A percentile compares a stretch with the other conserved stretches of the same genome.
Conservation (phyloP, 202 grass and related monocot species). For the Eragrostis tef region DNA sequence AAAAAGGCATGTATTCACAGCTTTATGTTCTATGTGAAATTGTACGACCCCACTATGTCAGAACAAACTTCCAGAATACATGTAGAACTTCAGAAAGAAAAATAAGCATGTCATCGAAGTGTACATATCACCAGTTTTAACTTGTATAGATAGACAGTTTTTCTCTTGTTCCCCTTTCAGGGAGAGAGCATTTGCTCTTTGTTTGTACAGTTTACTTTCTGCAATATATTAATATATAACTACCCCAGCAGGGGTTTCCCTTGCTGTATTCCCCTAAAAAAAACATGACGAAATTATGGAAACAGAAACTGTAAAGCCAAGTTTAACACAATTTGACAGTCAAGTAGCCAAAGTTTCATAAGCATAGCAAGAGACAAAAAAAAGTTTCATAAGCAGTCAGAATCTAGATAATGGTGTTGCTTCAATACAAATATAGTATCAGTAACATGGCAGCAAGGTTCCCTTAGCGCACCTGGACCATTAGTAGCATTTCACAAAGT, state of each 20-base stretch:
- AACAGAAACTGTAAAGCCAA: conserved; percentile 25
- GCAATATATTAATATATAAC: too few relatives aligned
- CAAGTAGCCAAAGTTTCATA: conserved; percentile 1
- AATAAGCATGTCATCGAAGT: conserved; percentile 22
- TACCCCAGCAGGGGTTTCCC: too few relatives aligned
- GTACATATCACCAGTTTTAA: conserved; percentile 1
- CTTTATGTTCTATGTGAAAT: not conserved
- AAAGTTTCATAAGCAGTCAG: conserved; percentile 3
- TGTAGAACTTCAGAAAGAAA: not conserved
- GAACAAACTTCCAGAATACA: not conserved
- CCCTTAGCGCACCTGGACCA: conserved; percentile 78
- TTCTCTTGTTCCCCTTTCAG: too few relatives aligned
- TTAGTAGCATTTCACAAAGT: conserved; percentile 99
- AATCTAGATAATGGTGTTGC: not conserved
- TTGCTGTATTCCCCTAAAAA: too few relatives aligned
- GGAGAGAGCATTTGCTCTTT: too few relatives aligned
- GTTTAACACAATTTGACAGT: conserved; percentile 25
- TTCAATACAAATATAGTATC: conserved; percentile 26
- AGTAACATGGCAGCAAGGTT: conserved; percentile 40
- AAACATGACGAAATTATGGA: conserved; percentile 34
- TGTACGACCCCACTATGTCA: too few relatives aligned
- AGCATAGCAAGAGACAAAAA: not conserved
- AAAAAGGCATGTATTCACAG: not conserved
- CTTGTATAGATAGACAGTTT: too few relatives aligned
- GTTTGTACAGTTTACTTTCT: too few relatives aligned